Evolutionary conservation across 805 yeast species (phyloP).

Genomic region (Dipodascus albidus): DNA sequence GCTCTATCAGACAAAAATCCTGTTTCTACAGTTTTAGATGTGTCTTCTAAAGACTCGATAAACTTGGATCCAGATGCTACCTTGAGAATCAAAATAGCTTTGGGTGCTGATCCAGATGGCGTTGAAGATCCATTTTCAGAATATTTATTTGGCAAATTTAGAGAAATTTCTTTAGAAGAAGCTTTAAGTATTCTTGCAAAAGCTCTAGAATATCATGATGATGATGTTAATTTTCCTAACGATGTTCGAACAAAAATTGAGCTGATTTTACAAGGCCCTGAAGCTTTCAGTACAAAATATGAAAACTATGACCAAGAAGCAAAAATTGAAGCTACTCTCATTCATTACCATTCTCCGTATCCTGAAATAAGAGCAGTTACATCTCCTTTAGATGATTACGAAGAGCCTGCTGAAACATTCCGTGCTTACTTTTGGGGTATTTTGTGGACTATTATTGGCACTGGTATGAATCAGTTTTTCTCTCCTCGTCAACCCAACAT

Average conservation of each 20-base stretch:
- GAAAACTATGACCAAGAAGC: constrained; percentile 23
- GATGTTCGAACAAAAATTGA: neutral
- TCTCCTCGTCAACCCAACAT: constrained; percentile 42
- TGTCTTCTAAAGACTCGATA: neutral
- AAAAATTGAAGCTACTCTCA: constrained; percentile 33
- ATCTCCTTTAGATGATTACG: constrained; percentile 32
- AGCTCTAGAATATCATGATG: constrained; percentile 1
- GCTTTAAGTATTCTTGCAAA: neutral
- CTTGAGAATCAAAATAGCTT: neutral
- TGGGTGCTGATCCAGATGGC: neutral
- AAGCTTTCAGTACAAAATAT: constrained; percentile 4
- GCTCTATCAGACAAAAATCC: neutral
- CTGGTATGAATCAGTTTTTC: constrained; percentile 29
- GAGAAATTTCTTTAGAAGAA: neutral
- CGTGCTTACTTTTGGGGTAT: constrained; percentile 43
- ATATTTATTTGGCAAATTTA: constrained; percentile 11
- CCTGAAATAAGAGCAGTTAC: constrained; percentile 51
- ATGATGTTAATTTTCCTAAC: neutral
- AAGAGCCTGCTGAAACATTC: constrained; percentile 36
- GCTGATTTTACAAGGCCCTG: constrained; percentile 11
- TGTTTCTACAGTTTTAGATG: neutral
- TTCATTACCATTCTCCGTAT: constrained; percentile 37
- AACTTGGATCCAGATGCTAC: neutral
- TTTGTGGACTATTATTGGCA: constrained; percentile 38
- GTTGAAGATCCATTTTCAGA: constrained; percentile 3